These are phyloP conservation scores for Xylaria acuta DNA, from an alignment of 495 filamentous ascomycete species.

Conservation along the genomic window DNA sequence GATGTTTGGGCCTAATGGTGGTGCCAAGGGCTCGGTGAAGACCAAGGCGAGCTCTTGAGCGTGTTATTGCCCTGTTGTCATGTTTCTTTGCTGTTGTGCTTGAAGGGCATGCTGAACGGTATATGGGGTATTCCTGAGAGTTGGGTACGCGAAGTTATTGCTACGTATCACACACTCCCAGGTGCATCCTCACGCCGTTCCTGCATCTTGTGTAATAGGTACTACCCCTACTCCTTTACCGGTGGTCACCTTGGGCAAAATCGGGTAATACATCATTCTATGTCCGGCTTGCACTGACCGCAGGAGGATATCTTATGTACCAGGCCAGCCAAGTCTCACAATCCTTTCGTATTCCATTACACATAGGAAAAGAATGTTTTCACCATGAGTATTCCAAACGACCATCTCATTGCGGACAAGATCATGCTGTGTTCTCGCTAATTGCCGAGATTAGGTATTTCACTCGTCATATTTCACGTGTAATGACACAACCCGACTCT, in stretches of 20 bases:
- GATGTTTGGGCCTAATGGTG: slow-evolving; percentile 56
- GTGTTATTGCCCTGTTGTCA: slow-evolving; percentile 19
- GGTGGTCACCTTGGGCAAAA: not conserved
- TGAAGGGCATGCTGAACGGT: not conserved
- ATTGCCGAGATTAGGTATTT: not conserved
- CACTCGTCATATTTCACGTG: not conserved
- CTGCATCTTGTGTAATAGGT: not conserved
- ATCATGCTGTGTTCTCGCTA: not conserved
- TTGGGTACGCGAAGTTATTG: not conserved
- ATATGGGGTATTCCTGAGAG: not conserved
- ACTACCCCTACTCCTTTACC: not conserved
- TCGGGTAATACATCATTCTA: not conserved
- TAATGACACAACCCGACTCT: not conserved
- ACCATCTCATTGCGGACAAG: not conserved
- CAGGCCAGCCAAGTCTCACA: not conserved
- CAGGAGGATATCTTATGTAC: not conserved
- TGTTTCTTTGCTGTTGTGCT: not conserved
- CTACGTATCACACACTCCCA: too few species aligned
- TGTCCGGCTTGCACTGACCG: not conserved
- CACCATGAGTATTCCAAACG: not conserved
- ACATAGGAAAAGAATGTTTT: not conserved
- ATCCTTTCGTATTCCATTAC: not conserved
- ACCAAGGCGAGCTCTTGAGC: not conserved
- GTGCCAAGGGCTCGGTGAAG: slow-evolving; percentile 29
- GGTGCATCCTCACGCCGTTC: not conserved